Conservation (phyloP, 1,284 basidiomycete species). For the Phylloporus gajari region DNA sequence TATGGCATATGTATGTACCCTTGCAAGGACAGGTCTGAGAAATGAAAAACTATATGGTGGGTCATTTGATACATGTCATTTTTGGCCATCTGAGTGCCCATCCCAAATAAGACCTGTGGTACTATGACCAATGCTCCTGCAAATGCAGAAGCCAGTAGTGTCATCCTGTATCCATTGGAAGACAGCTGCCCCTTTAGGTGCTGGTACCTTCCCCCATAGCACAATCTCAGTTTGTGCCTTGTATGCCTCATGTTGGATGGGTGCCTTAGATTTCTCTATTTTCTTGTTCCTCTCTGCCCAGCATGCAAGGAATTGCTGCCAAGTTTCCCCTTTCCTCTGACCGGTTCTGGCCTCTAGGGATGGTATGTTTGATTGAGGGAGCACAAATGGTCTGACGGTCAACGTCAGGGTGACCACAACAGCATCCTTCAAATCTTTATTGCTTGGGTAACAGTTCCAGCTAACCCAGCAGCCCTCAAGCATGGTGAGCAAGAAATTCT, state of each 20-base stretch:
- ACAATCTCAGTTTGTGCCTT: background rate
- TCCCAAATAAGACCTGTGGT: constrained; percentile 6
- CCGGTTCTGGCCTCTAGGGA: background rate
- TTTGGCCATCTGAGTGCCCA: constrained; percentile 4
- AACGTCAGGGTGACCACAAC: background rate
- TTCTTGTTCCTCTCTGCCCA: background rate
- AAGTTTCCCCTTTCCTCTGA: background rate
- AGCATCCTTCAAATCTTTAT: background rate
- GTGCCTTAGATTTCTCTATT: background rate
- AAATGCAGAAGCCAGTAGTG: background rate
- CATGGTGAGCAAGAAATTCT: background rate
- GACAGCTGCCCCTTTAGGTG: background rate
- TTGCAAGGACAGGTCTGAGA: no score
- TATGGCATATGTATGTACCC: no score
- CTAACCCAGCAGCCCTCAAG: constrained; percentile 8
- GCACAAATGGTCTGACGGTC: background rate
- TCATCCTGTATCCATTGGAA: background rate
- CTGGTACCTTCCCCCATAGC: background rate
- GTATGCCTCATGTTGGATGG: background rate
- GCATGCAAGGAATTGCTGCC: background rate
- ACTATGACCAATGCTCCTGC: background rate
- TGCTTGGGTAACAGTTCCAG: constrained; percentile 14
- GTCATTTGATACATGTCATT: no score
- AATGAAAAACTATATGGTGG: no score
- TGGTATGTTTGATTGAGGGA: background rate